Evolutionary conservation across 164 flowering plant genomes (phyloP).

Genomic region (Macadamia integrifolia): DNA sequence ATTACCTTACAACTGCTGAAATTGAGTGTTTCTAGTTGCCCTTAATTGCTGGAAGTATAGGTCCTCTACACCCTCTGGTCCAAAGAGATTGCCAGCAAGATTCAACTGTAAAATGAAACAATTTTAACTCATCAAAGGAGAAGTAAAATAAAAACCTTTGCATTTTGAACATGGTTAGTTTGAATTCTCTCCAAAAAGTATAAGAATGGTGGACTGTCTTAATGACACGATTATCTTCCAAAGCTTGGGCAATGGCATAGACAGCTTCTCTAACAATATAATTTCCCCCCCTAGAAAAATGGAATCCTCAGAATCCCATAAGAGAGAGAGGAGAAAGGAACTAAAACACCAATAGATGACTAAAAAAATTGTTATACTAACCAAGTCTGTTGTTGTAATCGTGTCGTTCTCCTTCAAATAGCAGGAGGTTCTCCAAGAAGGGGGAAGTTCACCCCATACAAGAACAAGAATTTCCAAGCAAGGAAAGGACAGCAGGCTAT

Average conservation of each 20-base stretch:
- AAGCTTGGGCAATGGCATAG: constrained; percentile 50
- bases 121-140: neutral
- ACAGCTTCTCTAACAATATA: constrained; percentile 80
- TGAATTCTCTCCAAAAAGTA: neutral
- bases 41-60: constrained; percentile 81
- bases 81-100: constrained; percentile 86
- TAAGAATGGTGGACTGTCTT: constrained; percentile 29
- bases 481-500: too few species aligned
- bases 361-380: constrained; percentile 22
- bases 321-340: neutral
- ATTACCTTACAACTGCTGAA: constrained; percentile 98
- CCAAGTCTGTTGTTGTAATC: constrained; percentile 67
- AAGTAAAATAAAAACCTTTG: too few species aligned
- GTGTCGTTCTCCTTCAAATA: constrained; percentile 81
- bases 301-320: neutral
- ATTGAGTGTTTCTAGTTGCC: constrained; percentile 73
- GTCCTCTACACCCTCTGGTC: constrained; percentile 86
- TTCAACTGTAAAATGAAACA: constrained; percentile 54
- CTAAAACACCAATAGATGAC: neutral
- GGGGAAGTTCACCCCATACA: too few species aligned
- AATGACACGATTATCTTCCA: constrained; percentile 70
- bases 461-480: too few species aligned
- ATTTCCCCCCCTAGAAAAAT: constrained; percentile 78
- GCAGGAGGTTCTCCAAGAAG: too few species aligned
- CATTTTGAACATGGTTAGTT: neutral